Conservation (phyloP, 2,329 filamentous ascomycete genomes). For the Phaeosphaeriaceae sp. region DNA sequence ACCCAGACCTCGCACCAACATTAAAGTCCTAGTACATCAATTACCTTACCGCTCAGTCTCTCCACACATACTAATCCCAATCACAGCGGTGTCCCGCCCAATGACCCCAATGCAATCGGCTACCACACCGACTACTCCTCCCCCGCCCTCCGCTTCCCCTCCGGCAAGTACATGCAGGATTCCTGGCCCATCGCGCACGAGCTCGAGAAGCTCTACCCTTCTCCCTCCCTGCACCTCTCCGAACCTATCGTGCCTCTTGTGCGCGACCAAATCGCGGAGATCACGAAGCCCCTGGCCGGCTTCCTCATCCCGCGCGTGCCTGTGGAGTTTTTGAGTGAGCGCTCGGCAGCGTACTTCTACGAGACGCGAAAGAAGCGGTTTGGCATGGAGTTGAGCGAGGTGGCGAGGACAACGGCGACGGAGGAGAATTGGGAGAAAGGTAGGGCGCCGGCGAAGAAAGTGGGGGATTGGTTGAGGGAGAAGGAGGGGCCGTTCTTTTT, state of each 20-base stretch:
- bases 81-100: constrained; percentile 54
- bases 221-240: constrained; percentile 65
- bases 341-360: constrained; percentile 63
- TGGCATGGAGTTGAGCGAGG: constrained; percentile 62
- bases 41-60: background rate
- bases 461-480: constrained; percentile 59
- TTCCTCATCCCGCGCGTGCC: constrained; percentile 57
- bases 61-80: background rate
- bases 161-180: constrained; percentile 69
- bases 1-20: constrained; percentile 67
- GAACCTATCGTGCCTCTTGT: constrained; percentile 58
- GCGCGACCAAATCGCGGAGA: constrained; percentile 46
- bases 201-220: constrained; percentile 66
- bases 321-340: constrained; percentile 57
- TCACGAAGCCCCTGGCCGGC: constrained; percentile 23
- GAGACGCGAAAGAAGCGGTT: constrained; percentile 57
- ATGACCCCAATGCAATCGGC: constrained; percentile 43
- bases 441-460: constrained; percentile 44
- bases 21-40: constrained; percentile 61
- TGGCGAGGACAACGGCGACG: constrained; percentile 57
- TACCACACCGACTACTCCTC: constrained; percentile 58
- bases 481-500: constrained; percentile 67
- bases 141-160: constrained; percentile 63
- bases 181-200: constrained; percentile 64
- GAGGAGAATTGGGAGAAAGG: constrained; percentile 59